These are phyloP conservation scores for Mortierella sp. DNA, from an alignment of 371 early-diverging fungal species.

Conservation along the genomic window DNA sequence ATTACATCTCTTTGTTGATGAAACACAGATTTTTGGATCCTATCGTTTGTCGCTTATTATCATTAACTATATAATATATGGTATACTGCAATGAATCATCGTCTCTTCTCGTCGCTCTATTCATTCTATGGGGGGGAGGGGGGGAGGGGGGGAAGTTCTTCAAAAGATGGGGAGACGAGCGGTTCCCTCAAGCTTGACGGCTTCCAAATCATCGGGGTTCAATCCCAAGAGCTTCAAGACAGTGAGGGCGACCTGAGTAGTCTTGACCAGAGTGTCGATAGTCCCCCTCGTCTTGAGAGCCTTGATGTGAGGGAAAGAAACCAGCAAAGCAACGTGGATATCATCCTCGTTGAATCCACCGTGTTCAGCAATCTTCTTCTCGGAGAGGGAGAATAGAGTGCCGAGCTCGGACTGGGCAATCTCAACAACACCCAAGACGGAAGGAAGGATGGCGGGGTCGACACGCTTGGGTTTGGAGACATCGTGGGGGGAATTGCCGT, in stretches of 20 bases:
- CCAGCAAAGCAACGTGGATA: slow-evolving; percentile 15
- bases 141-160: too few species aligned
- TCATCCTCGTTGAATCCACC: slow-evolving; percentile 29
- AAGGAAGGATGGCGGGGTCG: neutral
- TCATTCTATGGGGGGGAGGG: too few species aligned
- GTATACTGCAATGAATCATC: too few species aligned
- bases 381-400: slow-evolving; percentile 12
- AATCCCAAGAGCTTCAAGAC: slow-evolving; percentile 9
- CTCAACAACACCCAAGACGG: slow-evolving; percentile 1
- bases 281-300: neutral
- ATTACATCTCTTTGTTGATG: too few species aligned
- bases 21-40: too few species aligned
- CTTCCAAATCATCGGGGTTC: slow-evolving; percentile 58
- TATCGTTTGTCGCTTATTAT: too few species aligned
- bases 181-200: slow-evolving; percentile 73
- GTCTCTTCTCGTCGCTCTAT: too few species aligned
- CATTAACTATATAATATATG: too few species aligned
- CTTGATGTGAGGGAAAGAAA: slow-evolving; percentile 8
- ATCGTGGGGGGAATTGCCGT: slow-evolving; percentile 11
- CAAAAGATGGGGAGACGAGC: neutral
- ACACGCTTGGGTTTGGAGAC: slow-evolving; percentile 6
- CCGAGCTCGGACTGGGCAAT: slow-evolving; percentile 11
- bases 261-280: slow-evolving; percentile 6
- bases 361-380: slow-evolving; percentile 19
- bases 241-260: slow-evolving; percentile 18